Evolutionary conservation across 176 grass and related monocot genomes (phyloP), one percentile per base, ranked within the genome.

Genomic region (Zoysia japonica): DNA sequence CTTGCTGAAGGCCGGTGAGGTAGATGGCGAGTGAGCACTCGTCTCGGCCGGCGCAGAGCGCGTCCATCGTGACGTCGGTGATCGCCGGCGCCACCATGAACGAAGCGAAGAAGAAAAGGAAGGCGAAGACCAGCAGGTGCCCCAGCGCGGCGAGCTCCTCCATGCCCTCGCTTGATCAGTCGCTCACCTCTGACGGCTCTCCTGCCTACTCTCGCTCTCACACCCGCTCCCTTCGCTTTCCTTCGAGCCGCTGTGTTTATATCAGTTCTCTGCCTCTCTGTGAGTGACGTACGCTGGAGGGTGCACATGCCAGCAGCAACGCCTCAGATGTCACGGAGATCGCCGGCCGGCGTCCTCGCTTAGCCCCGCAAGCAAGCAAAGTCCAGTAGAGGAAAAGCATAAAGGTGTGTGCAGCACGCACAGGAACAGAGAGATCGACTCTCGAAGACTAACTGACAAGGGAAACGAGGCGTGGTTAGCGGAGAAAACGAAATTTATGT

Each of bases 1-100:
- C 86, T 83, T 91, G 89, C 75, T 91, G 85, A 74, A 91, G 44
- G 0, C 89, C 89, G 50, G 78, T 75, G 78, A 88, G 89, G 82
- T 85, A 91, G 89, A 91, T 85, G 85, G 89, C 86, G 65, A 91
- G 82, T 41, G 89, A 91, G 86, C 89, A 91, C 86, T 80, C 63
- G 70, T 91, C 89, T 2, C 43, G 42, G 64, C 89, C 89, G 8
- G 89, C 86, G 82, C 89, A 91, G 54, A 91, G 82, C 35, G 86
- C 92, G 56, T 72, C 92, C 83, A 94, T 84, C 17, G 92, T 91
- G 49, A 94, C 68, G 84, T 94, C 92, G 49, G 81, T 87, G 48
- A 94, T 84, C 67, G 79, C 76, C 11, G 92, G 88, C 19, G 35
- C 67, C 72, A 86, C 86, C 92, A 91, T 89, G 77, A 28, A 89